These are phyloP conservation scores for Lupinus albus DNA, from an alignment of 306 rosid species.

Conservation along the genomic window DNA sequence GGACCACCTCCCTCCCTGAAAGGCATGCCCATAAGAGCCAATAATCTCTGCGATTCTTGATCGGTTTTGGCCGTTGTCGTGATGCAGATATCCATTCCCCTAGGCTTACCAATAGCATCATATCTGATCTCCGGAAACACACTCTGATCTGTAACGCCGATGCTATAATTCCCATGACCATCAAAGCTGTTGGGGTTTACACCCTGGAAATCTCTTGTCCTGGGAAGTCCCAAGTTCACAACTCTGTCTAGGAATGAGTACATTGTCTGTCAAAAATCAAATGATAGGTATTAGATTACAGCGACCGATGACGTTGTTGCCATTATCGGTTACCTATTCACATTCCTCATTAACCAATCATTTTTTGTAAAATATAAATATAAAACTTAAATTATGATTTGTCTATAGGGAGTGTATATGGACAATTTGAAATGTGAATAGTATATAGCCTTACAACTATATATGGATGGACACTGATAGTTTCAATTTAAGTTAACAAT, in stretches of 20 bases:
- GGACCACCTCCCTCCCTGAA: constrained; percentile 74
- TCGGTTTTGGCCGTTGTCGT: constrained; percentile 75
- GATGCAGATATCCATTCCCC: constrained; percentile 96
- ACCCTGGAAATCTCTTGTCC: constrained; percentile 98
- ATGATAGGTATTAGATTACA: constrained; percentile 24
- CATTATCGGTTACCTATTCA: no score
- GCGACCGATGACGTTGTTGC: no score
- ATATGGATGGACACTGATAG: neutral
- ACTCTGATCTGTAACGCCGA: constrained; percentile 78
- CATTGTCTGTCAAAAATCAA: constrained; percentile 63
- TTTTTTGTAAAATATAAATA: no score
- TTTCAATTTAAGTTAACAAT: neutral
- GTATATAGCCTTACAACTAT: neutral
- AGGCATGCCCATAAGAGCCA: constrained; percentile 96
- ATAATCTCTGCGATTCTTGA: constrained; percentile 72
- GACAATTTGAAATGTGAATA: no score
- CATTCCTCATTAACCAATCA: no score
- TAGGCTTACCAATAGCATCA: constrained; percentile 67
- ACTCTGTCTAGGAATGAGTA: constrained; percentile 82
- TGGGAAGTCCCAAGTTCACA: constrained; percentile 81
- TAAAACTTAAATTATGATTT: no score
- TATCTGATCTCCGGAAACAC: constrained; percentile 83
- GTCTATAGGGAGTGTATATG: no score
- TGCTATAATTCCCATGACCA: constrained; percentile 74
- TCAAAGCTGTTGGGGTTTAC: constrained; percentile 78